Base-by-base conservation (phyloP, 2,329 filamentous ascomycete genomes). In the Akanthomyces dipterigenus region DNA sequence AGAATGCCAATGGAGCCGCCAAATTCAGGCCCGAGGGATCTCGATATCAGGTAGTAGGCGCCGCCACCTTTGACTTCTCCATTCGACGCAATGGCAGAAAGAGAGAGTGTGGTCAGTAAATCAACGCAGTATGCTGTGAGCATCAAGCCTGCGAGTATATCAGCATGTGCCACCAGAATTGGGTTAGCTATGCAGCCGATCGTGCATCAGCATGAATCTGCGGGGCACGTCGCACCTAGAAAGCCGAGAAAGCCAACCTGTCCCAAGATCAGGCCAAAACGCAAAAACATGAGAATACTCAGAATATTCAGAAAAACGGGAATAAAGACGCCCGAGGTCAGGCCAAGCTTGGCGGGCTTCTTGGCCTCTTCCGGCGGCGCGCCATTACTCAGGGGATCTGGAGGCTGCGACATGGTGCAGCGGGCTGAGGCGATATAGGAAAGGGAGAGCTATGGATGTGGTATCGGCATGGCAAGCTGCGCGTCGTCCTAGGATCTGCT, bases 251-350 rank as follows among this genome's bases (percentile, higher is more conserved):
- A 78, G 24, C 91, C 91, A 64, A 88, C 83, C 70, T 93, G 88
- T 9, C 91, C 91, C 24, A 96, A 79, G 62, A 96, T 90, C 67
- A 91, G 87, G 24, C 91, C 91, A 72, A 96, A 96, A 24, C 91
- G 85, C 68, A 96, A 79, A 75, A 96, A 96, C 90, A 96, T 96
- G 64, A 96, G 82, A 73, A 96, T 96, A 68, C 90, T 93, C 66
- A 96, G 77, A 46, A 96, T 91, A 73, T 95, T 96, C 66, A 96
- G 79, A 64, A 88, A 93, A n/a, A 91, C 91, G 1, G 91, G 91
- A 18, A 96, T 89, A 72, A 92, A 96, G 53, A 96, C 89, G 8
- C 89, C 89, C 4, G 87, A 90, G 66, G 91, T 85, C 9, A 86
- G 87, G 42, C 89, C 89, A 62, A 96, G 80, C 75, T 95, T 95